Evolutionary conservation across 495 filamentous ascomycete species (phyloP), one percentile per base, ranked within the genome.

Genomic region (Cladorrhinum samala): DNA sequence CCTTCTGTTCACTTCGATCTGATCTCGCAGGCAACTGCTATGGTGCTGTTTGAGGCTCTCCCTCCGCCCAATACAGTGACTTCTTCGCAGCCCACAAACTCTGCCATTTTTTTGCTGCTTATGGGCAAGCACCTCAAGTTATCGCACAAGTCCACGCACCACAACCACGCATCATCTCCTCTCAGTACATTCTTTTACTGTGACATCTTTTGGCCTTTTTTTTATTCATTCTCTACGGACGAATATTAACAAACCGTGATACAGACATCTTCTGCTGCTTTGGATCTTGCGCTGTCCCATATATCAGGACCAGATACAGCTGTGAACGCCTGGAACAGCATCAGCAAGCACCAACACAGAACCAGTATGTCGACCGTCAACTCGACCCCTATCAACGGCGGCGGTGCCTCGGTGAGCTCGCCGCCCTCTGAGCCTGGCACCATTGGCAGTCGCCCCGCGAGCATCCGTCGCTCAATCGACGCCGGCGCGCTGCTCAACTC

Each of bases 301-400:
- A 82, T 82, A 18, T 78, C 85, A n/a, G 83, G 74, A 36, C 69
- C 83, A 42, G 83, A 91, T 52, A 54, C 64, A n/a, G 50, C 66
- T 16, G 55, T 68, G 38, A 81, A 77, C 68, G 76, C 75, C 50
- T 91, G 87, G 83, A 74, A 77, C 49, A 70, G 75, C 30, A 82
- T 88, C 67, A 79, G 71, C 56, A 86, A 87, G 58, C 88, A 95
- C 69, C 86, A 87, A 45, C 81, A 82, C n/a, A 88, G 92, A 62
- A 85, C 88, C 51, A 91, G 84, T 64, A 81, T 95, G 62, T 86
- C 89, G 7, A 81, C 83, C 56, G 87, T 84, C 62, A 67, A 67
- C 54, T 68, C 71, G 36, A 57, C 61, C 7, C n/a, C n/a, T n/a
- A 63, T 64, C 41, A 59, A 68, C 46, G 66, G 62, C 50, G 62